These are phyloP conservation scores for Phoma sp. DNA, from an alignment of 2,329 filamentous ascomycete genomes.

Conservation along the genomic window DNA sequence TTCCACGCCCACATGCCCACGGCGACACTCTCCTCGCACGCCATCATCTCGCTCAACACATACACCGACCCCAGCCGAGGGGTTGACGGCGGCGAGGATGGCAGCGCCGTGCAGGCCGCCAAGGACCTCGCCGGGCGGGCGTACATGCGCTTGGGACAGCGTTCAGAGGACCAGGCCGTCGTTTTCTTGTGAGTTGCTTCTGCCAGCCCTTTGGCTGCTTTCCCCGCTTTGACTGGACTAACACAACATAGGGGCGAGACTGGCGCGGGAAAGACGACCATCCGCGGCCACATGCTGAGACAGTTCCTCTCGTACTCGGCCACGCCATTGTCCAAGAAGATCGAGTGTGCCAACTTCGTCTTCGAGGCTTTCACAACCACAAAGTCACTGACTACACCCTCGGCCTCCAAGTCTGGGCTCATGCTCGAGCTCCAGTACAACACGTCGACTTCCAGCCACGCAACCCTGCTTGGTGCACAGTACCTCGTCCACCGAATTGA, in stretches of 20 bases:
- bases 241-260: slow-evolving; percentile 78
- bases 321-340: slow-evolving; percentile 89
- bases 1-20: slow-evolving; percentile 93
- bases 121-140: slow-evolving; percentile 90
- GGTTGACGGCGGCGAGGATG: slow-evolving; percentile 87
- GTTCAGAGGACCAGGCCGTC: slow-evolving; percentile 91
- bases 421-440: slow-evolving; percentile 98
- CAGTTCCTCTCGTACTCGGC: slow-evolving; percentile 88
- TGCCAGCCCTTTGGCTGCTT: too few relatives aligned
- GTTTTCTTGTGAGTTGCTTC: slow-evolving; percentile 81
- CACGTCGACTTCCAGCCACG: slow-evolving; percentile 81
- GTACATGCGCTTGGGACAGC: slow-evolving; percentile 82
- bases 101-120: slow-evolving; percentile 88
- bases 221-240: slow-evolving; percentile 11
- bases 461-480: slow-evolving; percentile 91
- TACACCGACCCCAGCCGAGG: slow-evolving; percentile 90
- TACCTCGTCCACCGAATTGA: slow-evolving; percentile 92
- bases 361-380: slow-evolving; percentile 97
- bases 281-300: slow-evolving; percentile 87
- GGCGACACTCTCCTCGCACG: slow-evolving; percentile 88
- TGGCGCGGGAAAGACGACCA: slow-evolving; percentile 92
- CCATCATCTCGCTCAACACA: slow-evolving; percentile 90
- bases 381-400: slow-evolving; percentile 94
- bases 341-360: slow-evolving; percentile 91
- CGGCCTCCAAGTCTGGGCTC: slow-evolving; percentile 92